These are phyloP conservation scores for Pseudozyma tsukubaensis DNA, from an alignment of 1,284 basidiomycete genomes.

Conservation along the genomic window DNA sequence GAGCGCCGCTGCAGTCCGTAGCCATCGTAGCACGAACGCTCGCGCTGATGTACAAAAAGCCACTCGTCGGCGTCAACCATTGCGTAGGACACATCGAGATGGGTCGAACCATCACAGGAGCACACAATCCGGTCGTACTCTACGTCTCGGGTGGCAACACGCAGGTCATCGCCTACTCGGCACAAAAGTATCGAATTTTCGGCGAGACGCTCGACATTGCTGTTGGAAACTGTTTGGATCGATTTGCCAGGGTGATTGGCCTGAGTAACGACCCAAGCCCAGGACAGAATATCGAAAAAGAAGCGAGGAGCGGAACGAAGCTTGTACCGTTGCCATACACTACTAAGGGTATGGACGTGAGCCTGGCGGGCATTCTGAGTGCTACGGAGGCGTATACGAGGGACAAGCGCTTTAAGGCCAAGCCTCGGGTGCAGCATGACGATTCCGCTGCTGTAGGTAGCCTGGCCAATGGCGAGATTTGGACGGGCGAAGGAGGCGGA, in stretches of 20 bases:
- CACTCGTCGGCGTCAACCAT: conserved; percentile 96
- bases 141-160: conserved; percentile 99
- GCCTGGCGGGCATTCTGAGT: conserved; percentile 90
- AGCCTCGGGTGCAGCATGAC: conserved; percentile 10
- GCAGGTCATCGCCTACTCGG: conserved; percentile 96
- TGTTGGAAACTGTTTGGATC: conserved; percentile 96
- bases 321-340: conserved; percentile 89
- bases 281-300: conserved; percentile 98
- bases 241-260: conserved; percentile 95
- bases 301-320: conserved; percentile 83
- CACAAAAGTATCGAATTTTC: conserved; percentile 95
- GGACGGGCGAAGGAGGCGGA: conserved; percentile 59
- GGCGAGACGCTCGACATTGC: conserved; percentile 99
- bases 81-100: conserved; percentile 99
- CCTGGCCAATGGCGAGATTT: conserved; percentile 59
- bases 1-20: conserved; percentile 93
- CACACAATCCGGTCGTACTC: conserved; percentile 93
- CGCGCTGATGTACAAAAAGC: conserved; percentile 86
- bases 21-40: conserved; percentile 94
- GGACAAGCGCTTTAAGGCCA: conserved; percentile 56
- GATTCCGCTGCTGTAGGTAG: conserved; percentile 45
- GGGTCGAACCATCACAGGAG: conserved; percentile 93
- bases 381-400: conserved; percentile 84
- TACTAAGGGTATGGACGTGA: conserved; percentile 99
- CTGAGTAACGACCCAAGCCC: conserved; percentile 95